phyloP scores from a whole-genome alignment of 129 eudicot genomes.

The Artemisia annua region DNA sequence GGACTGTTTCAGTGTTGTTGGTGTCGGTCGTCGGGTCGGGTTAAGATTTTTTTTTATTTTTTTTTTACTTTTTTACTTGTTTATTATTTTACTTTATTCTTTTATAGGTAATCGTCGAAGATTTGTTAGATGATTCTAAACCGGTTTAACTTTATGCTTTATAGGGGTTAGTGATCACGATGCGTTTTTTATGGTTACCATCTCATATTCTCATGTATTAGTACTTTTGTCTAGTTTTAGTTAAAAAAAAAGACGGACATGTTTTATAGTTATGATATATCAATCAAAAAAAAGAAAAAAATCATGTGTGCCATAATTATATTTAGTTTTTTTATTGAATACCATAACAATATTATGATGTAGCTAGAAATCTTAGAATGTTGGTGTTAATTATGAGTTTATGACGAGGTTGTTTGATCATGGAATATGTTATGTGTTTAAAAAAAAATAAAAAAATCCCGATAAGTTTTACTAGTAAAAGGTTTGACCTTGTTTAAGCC shows the following conservation, averaged over 20 bases:
- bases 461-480: too few relatives aligned
- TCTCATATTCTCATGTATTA: not conserved
- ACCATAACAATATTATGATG: too few relatives aligned
- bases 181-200: not conserved
- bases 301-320: too few relatives aligned
- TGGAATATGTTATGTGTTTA: too few relatives aligned
- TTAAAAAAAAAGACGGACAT: not conserved
- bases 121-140: conserved; percentile 30
- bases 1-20: conserved; percentile 29
- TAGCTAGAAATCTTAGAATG: too few relatives aligned
- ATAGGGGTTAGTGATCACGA: conserved; percentile 26
- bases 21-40: conserved; percentile 24
- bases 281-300: too few relatives aligned
- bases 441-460: too few relatives aligned
- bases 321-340: too few relatives aligned
- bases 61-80: not conserved
- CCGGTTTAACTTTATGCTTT: conserved; percentile 22
- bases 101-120: conserved; percentile 9
- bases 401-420: too few relatives aligned
- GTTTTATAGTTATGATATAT: not conserved
- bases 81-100: not conserved
- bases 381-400: too few relatives aligned
- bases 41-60: not conserved
- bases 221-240: not conserved
- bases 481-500: too few relatives aligned